These are phyloP conservation scores for Coniferiporia weirii DNA, from an alignment of 1,284 basidiomycete species.

Conservation along the genomic window DNA sequence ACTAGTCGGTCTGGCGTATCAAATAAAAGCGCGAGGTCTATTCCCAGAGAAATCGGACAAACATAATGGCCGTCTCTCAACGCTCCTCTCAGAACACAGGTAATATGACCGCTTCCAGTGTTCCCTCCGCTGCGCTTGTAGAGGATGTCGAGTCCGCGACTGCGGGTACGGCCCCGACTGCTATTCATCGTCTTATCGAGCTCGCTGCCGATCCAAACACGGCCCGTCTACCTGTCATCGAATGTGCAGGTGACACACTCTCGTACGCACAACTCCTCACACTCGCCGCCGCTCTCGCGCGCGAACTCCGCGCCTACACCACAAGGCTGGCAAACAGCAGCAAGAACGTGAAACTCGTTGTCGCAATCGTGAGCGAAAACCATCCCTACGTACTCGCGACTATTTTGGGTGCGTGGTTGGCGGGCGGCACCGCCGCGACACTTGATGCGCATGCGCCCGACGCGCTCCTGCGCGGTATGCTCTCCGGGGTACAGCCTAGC, in stretches of 20 bases:
- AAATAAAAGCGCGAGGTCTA: no score
- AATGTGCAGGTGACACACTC: constrained; percentile 9
- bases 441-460: constrained; percentile 30
- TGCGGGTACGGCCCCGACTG: no score
- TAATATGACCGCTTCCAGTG: no score
- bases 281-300: constrained; percentile 1
- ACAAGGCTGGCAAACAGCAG: background rate
- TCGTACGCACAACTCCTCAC: constrained; percentile 10
- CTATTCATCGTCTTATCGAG: no score
- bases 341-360: constrained; percentile 11
- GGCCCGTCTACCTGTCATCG: background rate
- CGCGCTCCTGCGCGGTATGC: constrained; percentile 30
- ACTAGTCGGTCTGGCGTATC: no score
- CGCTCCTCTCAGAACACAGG: no score
- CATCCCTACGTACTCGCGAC: constrained; percentile 30
- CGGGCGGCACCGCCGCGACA: constrained; percentile 30
- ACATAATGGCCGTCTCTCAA: no score
- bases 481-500: constrained; percentile 28
- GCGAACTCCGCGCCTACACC: background rate
- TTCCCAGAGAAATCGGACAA: no score
- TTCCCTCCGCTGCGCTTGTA: no score
- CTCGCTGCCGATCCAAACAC: no score
- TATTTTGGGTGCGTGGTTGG: constrained; percentile 31
- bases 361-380: constrained; percentile 32
- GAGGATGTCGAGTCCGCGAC: no score